phyloP scores from a whole-genome alignment of 78 protist species.

The Speleostelium caveatum region DNA sequence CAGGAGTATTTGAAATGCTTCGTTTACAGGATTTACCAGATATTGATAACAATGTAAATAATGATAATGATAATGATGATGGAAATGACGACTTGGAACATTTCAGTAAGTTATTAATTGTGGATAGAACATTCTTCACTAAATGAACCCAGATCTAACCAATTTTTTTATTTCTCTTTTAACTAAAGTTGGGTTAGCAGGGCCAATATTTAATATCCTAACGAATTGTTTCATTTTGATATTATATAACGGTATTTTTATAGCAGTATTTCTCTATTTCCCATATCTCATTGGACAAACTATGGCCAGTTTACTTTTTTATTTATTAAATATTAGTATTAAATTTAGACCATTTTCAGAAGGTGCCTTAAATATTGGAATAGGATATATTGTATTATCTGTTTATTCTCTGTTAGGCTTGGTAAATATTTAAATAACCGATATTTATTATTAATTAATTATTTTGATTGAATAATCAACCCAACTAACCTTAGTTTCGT shows the following conservation, averaged over 20 bases:
- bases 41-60: conserved; percentile 2
- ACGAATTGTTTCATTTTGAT: conserved; percentile 16
- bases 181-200: conserved; percentile 58
- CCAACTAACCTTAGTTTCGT: no score
- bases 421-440: conserved; percentile 1
- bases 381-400: conserved; percentile 43
- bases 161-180: neutral
- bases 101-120: conserved; percentile 19
- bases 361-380: neutral
- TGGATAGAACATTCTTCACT: neutral
- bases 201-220: conserved; percentile 38
- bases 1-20: conserved; percentile 45
- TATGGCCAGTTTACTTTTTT: neutral
- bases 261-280: conserved; percentile 29
- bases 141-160: neutral
- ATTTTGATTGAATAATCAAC: no score
- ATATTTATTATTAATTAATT: no score
- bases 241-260: conserved; percentile 24
- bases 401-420: neutral
- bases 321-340: neutral
- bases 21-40: neutral
- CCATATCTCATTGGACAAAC: conserved; percentile 45
- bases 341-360: conserved; percentile 10
- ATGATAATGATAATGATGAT: conserved; percentile 22
- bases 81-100: conserved; percentile 28